Conservation (phyloP, 192 early-diverging fungal species). For the Backusella macrospora region DNA sequence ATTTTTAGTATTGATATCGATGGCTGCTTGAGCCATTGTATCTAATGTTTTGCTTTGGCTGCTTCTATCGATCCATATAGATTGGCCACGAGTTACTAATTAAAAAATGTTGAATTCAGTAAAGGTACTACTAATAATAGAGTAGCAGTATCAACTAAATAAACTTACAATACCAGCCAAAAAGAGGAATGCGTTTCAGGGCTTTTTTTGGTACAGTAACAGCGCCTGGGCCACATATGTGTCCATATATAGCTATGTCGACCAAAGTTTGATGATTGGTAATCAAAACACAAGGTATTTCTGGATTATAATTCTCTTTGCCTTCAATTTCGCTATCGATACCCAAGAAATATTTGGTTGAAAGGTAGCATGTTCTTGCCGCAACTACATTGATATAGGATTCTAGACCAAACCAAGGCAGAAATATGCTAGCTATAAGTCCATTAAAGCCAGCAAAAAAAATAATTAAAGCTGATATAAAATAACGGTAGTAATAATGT, state of each 20-base stretch:
- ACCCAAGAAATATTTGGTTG: background rate
- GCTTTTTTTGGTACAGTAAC: slow-evolving; percentile 1
- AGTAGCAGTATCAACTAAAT: background rate
- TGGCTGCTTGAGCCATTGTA: background rate
- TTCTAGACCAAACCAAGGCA: background rate
- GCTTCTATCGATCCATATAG: background rate
- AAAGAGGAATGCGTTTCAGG: background rate
- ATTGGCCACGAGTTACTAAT: background rate
- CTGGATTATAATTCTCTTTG: background rate
- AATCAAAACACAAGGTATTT: background rate
- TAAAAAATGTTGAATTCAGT: background rate
- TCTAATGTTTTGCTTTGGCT: background rate
- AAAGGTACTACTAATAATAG: background rate
- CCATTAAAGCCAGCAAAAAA: background rate
- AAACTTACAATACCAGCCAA: slow-evolving; percentile 4
- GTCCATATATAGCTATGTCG: slow-evolving; percentile 2
- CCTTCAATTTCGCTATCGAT: background rate
- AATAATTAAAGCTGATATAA: background rate
- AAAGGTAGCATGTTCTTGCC: background rate
- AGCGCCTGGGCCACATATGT: background rate
- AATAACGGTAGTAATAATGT: background rate
- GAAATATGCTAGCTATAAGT: background rate
- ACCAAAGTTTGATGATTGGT: slow-evolving; percentile 6
- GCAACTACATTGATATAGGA: background rate
- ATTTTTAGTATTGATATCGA: background rate